Base-by-base conservation (phyloP, 176 grass and related monocot species). In the Lolium rigidum region DNA sequence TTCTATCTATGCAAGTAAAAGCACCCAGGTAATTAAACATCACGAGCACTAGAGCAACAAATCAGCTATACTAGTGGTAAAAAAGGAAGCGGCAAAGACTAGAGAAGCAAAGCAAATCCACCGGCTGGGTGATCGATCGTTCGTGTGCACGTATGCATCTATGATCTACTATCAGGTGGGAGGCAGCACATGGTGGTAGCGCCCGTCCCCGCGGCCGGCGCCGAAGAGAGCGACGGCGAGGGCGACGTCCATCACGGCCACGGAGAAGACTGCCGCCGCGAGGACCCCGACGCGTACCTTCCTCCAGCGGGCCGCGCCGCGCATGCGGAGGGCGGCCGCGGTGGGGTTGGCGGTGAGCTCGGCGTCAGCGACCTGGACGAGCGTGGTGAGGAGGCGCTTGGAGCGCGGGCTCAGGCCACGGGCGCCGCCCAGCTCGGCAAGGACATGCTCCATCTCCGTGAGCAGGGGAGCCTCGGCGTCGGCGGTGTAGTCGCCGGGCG, bases 161-260 rank as follows among this genome's bases (percentile, higher is more conserved):
- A n/a, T n/a, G n/a, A n/a, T n/a, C n/a, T n/a, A n/a, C 4, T 43
- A 71, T 77, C 51, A 77, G 14, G 74, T 77, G 1, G 74, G 74
- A 17, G 74, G 25, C 26, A 77, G 16, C 15, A 77, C 24, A 16
- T 54, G 15, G 72, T 75, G 21, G 28, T 38, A 70, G 35, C 38
- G 18, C 18, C 18, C 16, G 25, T 77, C 17, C 24, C 74, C 74
- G 26, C 3, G 74, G 49, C 47, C 2, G 46, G 12, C 3, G 0
- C 68, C 18, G 15, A 56, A 57, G 26, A 77, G 74, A 60, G 57
- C 57, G 57, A 60, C 15, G 15, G 28, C 28, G 26, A 77, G 75
- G 9, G 49, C 51, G 14, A 56, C 51, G 75, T 77, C 75, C 4
- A 77, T 57, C 4, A 5, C 28, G 9, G 51, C 75, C 9, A 77